Conservation (phyloP, 768 basidiomycete genomes). For the Trichaptum fuscoviolaceum region DNA sequence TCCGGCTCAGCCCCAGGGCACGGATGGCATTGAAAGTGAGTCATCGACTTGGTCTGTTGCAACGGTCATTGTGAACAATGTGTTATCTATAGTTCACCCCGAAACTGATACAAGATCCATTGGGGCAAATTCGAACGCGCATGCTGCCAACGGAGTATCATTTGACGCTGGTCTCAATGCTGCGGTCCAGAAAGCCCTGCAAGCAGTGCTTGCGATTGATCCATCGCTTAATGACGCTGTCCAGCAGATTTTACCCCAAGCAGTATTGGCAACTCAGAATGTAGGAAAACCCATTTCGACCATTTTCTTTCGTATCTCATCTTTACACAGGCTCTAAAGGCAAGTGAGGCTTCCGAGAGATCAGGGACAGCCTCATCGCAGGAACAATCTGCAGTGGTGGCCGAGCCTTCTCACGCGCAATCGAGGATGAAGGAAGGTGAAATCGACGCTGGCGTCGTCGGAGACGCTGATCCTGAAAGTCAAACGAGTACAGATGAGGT, state of each 20-base stretch:
- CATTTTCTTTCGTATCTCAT: background rate
- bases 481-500: background rate
- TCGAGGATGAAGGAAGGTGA: background rate
- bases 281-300: background rate
- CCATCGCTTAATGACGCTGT: background rate
- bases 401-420: background rate
- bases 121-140: background rate
- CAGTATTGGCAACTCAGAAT: background rate
- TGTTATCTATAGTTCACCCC: background rate
- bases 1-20: background rate
- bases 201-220: constrained; percentile 3
- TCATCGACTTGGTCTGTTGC: background rate
- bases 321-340: background rate
- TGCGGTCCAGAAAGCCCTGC: constrained; percentile 1
- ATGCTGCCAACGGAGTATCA: background rate
- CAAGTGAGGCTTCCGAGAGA: background rate
- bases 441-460: background rate
- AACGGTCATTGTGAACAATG: background rate
- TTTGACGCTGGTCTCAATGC: background rate
- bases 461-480: background rate
- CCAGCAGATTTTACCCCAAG: background rate
- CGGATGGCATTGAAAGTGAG: constrained; percentile 1
- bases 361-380: background rate
- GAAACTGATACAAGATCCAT: background rate
- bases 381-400: background rate